Percentiles rank a stretch among this genome's conserved stretches.
These are phyloP conservation scores for Camelina neglecta DNA, from an alignment of 345 rosid genomes.

Conservation along the genomic window DNA sequence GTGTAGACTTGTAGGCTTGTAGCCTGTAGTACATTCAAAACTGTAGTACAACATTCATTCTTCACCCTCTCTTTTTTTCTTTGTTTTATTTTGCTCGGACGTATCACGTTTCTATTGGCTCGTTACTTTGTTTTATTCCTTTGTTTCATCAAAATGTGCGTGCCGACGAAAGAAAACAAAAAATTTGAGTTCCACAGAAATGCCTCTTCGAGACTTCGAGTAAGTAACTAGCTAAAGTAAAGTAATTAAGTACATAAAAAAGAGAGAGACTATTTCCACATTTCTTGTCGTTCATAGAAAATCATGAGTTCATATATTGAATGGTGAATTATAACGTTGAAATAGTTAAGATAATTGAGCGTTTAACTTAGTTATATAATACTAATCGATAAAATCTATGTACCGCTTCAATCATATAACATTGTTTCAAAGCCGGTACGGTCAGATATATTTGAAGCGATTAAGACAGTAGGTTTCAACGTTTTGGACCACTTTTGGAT, in stretches of 20 bases:
- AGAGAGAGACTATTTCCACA: background rate
- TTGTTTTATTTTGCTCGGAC: constrained; percentile 17
- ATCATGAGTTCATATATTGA: background rate
- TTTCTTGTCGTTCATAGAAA: background rate
- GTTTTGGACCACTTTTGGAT: constrained; percentile 22
- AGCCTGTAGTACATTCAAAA: constrained; percentile 31
- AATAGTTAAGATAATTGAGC: background rate
- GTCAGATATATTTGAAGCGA: constrained; percentile 14
- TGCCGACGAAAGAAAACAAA: constrained; percentile 3
- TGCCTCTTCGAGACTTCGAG: background rate
- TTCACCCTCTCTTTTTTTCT: background rate
- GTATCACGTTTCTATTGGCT: constrained; percentile 18
- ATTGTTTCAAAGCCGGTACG: background rate
- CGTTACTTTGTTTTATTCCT: constrained; percentile 19
- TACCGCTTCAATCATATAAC: background rate
- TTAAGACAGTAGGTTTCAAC: background rate
- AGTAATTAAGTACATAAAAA: background rate
- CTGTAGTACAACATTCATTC: constrained; percentile 25
- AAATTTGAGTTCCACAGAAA: constrained; percentile 7
- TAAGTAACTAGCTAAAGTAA: background rate
- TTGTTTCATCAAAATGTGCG: background rate
- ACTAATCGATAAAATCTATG: background rate
- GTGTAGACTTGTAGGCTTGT: constrained; percentile 6
- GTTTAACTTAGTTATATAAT: background rate
- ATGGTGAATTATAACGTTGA: constrained; percentile 16